These are phyloP conservation scores for Amoeboradix gromovi DNA, from an alignment of 371 early-diverging fungal genomes.

Conservation along the genomic window DNA sequence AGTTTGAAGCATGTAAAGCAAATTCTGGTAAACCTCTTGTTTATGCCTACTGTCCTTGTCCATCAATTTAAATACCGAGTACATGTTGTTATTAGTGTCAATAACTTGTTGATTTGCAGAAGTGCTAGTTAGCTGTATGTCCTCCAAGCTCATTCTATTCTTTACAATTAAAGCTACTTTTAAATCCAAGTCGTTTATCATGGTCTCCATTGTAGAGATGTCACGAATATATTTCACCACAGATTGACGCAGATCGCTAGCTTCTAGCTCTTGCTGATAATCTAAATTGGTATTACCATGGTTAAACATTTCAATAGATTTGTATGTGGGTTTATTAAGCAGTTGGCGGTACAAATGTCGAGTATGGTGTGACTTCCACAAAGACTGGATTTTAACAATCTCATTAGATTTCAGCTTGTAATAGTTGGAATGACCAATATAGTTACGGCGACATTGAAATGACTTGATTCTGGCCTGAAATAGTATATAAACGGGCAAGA, in stretches of 20 bases:
- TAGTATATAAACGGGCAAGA: not conserved
- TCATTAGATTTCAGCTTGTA: slow-evolving; percentile 25
- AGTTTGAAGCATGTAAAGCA: slow-evolving; percentile 84
- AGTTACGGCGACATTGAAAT: not conserved
- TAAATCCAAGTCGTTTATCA: slow-evolving; percentile 62
- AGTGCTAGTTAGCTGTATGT: slow-evolving; percentile 34
- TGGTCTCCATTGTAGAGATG: slow-evolving; percentile 45
- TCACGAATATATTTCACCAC: slow-evolving; percentile 64
- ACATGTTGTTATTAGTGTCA: slow-evolving; percentile 9
- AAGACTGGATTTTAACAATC: slow-evolving; percentile 52
- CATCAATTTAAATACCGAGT: slow-evolving; percentile 20
- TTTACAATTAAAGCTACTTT: slow-evolving; percentile 85
- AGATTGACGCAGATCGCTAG: slow-evolving; percentile 28
- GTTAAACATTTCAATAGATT: slow-evolving; percentile 51
- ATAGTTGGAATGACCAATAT: not conserved
- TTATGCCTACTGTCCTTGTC: slow-evolving; percentile 52
- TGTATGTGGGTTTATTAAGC: slow-evolving; percentile 25
- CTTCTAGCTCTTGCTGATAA: slow-evolving; percentile 53
- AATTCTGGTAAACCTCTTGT: slow-evolving; percentile 49
- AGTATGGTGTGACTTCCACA: slow-evolving; percentile 45
- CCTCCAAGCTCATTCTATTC: slow-evolving; percentile 79
- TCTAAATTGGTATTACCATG: slow-evolving; percentile 70
- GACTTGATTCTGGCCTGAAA: not conserved
- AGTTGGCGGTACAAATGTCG: slow-evolving; percentile 25
- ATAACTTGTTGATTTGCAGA: slow-evolving; percentile 15